phyloP scores from a whole-genome alignment of 225 moss, liverwort and hornwort species.

The Bryum argenteum region DNA sequence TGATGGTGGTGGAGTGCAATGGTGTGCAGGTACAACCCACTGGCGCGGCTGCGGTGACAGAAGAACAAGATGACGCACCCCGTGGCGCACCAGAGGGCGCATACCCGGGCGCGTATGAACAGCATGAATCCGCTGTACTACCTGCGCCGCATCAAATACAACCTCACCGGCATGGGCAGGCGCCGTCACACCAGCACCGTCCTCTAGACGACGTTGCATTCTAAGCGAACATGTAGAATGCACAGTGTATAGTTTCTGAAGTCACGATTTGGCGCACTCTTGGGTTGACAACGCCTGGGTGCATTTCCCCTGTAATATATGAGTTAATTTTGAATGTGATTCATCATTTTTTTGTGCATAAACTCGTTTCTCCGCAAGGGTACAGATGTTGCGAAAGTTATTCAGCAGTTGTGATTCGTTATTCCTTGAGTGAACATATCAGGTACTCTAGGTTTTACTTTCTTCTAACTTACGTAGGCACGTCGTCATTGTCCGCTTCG shows the following conservation, averaged over 20 bases:
- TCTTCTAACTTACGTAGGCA: too few relatives aligned
- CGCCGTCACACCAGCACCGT: neutral
- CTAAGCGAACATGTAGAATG: neutral
- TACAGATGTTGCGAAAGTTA: too few relatives aligned
- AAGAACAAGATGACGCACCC: slow-evolving; percentile 41
- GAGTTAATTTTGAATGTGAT: too few relatives aligned
- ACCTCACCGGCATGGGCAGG: slow-evolving; percentile 28
- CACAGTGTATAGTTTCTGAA: neutral
- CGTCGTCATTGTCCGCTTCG: too few relatives aligned
- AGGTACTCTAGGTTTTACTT: too few relatives aligned
- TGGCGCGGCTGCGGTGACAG: slow-evolving; percentile 30
- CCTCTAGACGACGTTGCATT: neutral
- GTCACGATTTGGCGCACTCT: too few relatives aligned
- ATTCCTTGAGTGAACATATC: too few relatives aligned
- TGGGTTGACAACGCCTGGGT: too few relatives aligned
- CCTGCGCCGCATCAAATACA: slow-evolving; percentile 44
- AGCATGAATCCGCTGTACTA: slow-evolving; percentile 39
- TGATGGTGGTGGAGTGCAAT: neutral
- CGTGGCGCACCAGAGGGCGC: slow-evolving; percentile 25
- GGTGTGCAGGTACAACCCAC: slow-evolving; percentile 35
- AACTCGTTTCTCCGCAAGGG: too few relatives aligned
- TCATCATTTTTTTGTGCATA: too few relatives aligned
- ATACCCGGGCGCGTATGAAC: slow-evolving; percentile 21
- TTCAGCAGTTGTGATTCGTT: too few relatives aligned
- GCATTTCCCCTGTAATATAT: too few relatives aligned